Evolutionary conservation across 495 filamentous ascomycete genomes (phyloP), one percentile per base, ranked within the genome.

Genomic region (Hypoxylon fragiforme): DNA sequence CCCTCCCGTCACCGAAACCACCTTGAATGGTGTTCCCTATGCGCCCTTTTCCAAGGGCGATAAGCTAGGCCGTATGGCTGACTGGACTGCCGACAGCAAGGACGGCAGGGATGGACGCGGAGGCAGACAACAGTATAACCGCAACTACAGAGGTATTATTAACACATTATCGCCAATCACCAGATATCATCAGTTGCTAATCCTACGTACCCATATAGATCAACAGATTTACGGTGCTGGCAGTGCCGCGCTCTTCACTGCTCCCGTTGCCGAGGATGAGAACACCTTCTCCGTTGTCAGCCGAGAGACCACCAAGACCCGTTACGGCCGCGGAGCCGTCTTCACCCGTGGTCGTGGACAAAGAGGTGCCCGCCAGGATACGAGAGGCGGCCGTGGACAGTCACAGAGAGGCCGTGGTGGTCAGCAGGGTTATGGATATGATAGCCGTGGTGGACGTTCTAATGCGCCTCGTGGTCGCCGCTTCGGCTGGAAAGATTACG

Each of bases 401-500:
- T 71, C 77, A 54, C 70, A 73, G 58, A 67, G 75, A 31, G 78
- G 78, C 8, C 67, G 78, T 13, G 72, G 73, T 19, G 76, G 78
- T 15, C 65, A 67, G 44, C 63, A 72, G 45, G 68, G 67, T 16
- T 65, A 68, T 50, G 77, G 81, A 53, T 85, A 87, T 47, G 82
- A 84, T 46, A 78, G 79, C 60, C 86, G 87, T 63, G 85, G 88
- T 44, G 80, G 82, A 19, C 73, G 81, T 34, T 73, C 73, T 48
- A 72, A 71, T 28, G 71, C 75, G 11, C 66, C 84, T 42, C 82
- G 85, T 21, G 90, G 90, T 26, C 85, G 94, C 54, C 82, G 95
- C 38, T 97, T 96, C 67, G 95, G 94, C 66, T 97, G 94, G 92
- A 96, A 92, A 72, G 94, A 98, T 69, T 96, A 91, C 68, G 94